These are phyloP conservation scores for Diversispora eburnea DNA, from an alignment of 192 early-diverging fungal species.

Conservation along the genomic window DNA sequence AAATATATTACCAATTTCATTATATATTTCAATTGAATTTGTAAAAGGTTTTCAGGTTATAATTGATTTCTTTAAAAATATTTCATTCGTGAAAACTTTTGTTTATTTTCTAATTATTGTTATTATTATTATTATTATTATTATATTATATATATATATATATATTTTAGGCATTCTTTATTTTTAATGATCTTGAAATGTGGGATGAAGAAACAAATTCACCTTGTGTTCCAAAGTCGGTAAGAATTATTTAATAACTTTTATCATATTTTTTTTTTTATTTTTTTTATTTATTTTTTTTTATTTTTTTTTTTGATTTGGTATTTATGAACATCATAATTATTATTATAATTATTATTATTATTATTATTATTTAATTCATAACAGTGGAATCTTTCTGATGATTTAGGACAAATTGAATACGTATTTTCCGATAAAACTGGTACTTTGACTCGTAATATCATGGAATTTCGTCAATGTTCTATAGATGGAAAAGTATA, in stretches of 20 bases:
- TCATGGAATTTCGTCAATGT: conserved; percentile 96
- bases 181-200: conserved; percentile 89
- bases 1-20: conserved; percentile 93
- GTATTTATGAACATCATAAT: too few relatives aligned
- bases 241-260: conserved; percentile 30
- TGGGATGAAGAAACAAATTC: conserved; percentile 60
- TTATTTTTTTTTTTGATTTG: too few relatives aligned
- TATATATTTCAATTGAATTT: conserved; percentile 92
- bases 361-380: conserved; percentile 3
- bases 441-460: conserved; percentile 91
- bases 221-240: conserved; percentile 63
- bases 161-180: conserved; percentile 75
- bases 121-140: neutral
- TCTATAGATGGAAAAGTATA: conserved; percentile 84
- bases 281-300: too few relatives aligned
- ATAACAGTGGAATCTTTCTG: conserved; percentile 87
- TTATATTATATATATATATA: neutral
- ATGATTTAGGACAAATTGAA: conserved; percentile 94
- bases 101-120: conserved; percentile 2
- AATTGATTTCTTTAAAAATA: too few relatives aligned
- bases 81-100: too few relatives aligned
- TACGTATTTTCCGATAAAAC: conserved; percentile 98
- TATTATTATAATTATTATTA: too few relatives aligned
- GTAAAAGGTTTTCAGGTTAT: conserved; percentile 77
- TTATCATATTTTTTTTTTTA: too few relatives aligned